Conservation (phyloP, 345 rosid genomes). For the Luvunga scandens region DNA sequence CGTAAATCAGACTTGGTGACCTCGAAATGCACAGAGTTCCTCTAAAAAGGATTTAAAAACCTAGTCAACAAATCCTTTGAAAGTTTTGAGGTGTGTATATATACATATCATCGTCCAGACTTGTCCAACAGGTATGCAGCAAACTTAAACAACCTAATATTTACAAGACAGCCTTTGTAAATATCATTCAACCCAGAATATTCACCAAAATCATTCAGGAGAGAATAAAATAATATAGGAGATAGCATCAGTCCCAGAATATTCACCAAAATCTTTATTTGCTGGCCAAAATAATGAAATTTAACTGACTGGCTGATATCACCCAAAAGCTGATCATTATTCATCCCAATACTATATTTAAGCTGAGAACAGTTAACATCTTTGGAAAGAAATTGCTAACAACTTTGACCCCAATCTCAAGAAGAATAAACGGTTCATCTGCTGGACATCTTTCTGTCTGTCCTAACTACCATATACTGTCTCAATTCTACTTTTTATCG, state of each 20-base stretch:
- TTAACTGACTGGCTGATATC: not conserved
- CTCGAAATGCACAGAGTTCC: not conserved
- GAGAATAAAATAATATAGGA: not conserved
- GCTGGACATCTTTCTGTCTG: not conserved
- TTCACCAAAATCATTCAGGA: not conserved
- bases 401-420: not conserved
- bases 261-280: not conserved
- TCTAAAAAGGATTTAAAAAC: not conserved
- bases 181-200: not conserved
- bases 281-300: not conserved
- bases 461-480: not conserved
- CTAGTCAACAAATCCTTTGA: not conserved
- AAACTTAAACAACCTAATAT: not conserved
- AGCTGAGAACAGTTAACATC: not conserved
- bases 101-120: accelerated
- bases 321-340: not conserved
- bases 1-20: not conserved
- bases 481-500: not conserved
- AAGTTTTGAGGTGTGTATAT: not conserved
- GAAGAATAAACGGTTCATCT: not conserved
- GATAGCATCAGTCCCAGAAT: not conserved
- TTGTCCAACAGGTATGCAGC: not conserved
- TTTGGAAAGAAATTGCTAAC: not conserved
- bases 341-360: not conserved
- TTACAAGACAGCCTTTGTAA: not conserved